These are phyloP conservation scores for Mycena belliarum DNA, from an alignment of 768 basidiomycete genomes.

Conservation along the genomic window DNA sequence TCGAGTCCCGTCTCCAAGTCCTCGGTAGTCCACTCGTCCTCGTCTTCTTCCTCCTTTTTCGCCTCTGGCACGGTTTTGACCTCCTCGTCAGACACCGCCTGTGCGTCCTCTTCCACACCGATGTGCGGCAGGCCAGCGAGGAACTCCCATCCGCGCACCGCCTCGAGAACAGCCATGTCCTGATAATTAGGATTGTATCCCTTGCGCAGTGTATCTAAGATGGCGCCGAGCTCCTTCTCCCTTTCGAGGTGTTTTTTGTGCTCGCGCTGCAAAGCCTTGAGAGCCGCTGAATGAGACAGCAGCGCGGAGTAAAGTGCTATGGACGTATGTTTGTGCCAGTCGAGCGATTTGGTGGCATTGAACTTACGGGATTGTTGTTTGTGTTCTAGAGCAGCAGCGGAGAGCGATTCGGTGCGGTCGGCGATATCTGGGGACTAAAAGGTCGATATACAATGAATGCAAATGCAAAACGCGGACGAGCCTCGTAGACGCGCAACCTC, in stretches of 20 bases:
- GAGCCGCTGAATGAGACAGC: slow-evolving; percentile 67
- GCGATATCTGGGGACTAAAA: slow-evolving; percentile 58
- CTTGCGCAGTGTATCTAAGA: slow-evolving; percentile 76
- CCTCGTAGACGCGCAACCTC: slow-evolving; percentile 78
- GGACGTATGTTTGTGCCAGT: background rate
- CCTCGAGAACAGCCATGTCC: slow-evolving; percentile 98
- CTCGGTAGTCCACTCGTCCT: slow-evolving; percentile 60
- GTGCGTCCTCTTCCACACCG: slow-evolving; percentile 57
- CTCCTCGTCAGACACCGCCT: slow-evolving; percentile 32
- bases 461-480: slow-evolving; percentile 28
- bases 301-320: slow-evolving; percentile 81
- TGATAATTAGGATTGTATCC: slow-evolving; percentile 99
- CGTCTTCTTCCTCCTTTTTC: slow-evolving; percentile 49
- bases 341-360: background rate
- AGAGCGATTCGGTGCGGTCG: slow-evolving; percentile 74
- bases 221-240: slow-evolving; percentile 77
- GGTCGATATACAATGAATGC: background rate
- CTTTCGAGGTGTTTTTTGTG: slow-evolving; percentile 73
- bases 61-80: slow-evolving; percentile 32
- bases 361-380: slow-evolving; percentile 84
- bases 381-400: slow-evolving; percentile 77
- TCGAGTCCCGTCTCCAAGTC: slow-evolving; percentile 62
- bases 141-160: slow-evolving; percentile 91
- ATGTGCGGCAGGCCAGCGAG: slow-evolving; percentile 71
- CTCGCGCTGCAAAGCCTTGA: slow-evolving; percentile 75